Percentiles rank a stretch among this genome's conserved stretches.
Evolutionary conservation across 2,329 filamentous ascomycete species (phyloP).

Genomic region (Fusarium algeriense): DNA sequence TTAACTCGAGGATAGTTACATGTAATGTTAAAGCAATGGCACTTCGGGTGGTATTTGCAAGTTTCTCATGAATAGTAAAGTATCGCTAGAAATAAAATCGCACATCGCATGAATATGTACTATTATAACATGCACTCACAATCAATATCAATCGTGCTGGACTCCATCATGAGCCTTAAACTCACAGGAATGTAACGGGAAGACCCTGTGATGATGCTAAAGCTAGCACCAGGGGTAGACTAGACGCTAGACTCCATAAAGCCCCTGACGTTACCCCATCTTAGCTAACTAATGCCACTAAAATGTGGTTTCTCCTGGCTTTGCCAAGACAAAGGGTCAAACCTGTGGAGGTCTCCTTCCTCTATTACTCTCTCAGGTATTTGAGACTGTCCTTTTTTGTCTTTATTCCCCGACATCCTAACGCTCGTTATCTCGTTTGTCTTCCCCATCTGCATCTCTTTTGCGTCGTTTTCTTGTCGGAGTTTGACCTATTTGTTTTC

Average conservation of each 20-base stretch:
- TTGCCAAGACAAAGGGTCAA: slow-evolving; percentile 21
- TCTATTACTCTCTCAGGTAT: slow-evolving; percentile 5
- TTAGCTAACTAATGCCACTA: slow-evolving; percentile 31
- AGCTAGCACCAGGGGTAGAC: slow-evolving; percentile 14
- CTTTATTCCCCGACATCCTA: slow-evolving; percentile 1
- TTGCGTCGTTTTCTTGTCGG: not conserved
- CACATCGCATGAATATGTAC: not conserved
- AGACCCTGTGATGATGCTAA: slow-evolving; percentile 13
- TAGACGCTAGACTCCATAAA: slow-evolving; percentile 14
- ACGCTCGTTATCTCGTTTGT: slow-evolving; percentile 6
- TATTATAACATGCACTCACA: not conserved
- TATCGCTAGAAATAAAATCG: not conserved
- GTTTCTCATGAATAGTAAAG: not conserved
- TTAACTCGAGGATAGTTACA: not conserved
- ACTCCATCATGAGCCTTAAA: slow-evolving; percentile 3
- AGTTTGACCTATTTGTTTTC: not conserved
- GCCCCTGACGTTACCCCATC: slow-evolving; percentile 12
- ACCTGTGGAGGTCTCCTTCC: slow-evolving; percentile 14
- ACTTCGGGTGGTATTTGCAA: not conserved
- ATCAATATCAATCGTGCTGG: not conserved
- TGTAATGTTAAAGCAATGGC: not conserved
- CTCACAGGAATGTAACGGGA: not conserved
- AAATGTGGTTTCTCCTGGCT: slow-evolving; percentile 4
- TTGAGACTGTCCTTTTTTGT: slow-evolving; percentile 19
- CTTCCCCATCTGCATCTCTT: slow-evolving; percentile 3